phyloP scores from a whole-genome alignment of 2,329 filamentous ascomycete species.

The Didymella sp. region DNA sequence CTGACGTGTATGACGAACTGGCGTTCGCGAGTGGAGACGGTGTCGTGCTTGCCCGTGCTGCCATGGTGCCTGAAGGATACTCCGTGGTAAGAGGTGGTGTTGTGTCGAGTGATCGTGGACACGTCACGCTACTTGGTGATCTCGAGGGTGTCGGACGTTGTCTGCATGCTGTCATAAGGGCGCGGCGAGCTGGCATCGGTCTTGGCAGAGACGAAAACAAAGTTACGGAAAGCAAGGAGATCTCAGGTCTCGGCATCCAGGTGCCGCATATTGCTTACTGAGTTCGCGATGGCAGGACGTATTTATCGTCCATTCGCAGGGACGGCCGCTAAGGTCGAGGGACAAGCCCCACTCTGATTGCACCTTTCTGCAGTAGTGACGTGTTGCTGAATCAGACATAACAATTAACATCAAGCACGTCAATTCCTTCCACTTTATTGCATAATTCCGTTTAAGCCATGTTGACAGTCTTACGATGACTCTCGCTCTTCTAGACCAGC shows the following conservation, averaged over 20 bases:
- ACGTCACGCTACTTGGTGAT: constrained; percentile 87
- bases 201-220: constrained; percentile 70
- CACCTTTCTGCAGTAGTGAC: background rate
- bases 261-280: background rate
- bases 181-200: constrained; percentile 76
- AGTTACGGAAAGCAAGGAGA: constrained; percentile 54
- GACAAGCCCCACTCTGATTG: background rate
- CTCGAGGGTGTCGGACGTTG: constrained; percentile 79
- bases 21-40: constrained; percentile 88
- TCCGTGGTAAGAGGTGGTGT: constrained; percentile 74
- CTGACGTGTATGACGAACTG: constrained; percentile 84
- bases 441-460: background rate
- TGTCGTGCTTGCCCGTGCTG: constrained; percentile 82
- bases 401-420: background rate
- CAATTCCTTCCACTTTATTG: background rate
- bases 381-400: background rate
- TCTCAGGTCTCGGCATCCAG: constrained; percentile 6
- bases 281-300: background rate
- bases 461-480: background rate
- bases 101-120: constrained; percentile 81
- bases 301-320: background rate
- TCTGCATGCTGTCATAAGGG: constrained; percentile 71
- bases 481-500: background rate
- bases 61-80: constrained; percentile 85
- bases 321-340: background rate